Conservation (phyloP, 2,329 filamentous ascomycete genomes). For the Cylindrodendrum hubeiense region DNA sequence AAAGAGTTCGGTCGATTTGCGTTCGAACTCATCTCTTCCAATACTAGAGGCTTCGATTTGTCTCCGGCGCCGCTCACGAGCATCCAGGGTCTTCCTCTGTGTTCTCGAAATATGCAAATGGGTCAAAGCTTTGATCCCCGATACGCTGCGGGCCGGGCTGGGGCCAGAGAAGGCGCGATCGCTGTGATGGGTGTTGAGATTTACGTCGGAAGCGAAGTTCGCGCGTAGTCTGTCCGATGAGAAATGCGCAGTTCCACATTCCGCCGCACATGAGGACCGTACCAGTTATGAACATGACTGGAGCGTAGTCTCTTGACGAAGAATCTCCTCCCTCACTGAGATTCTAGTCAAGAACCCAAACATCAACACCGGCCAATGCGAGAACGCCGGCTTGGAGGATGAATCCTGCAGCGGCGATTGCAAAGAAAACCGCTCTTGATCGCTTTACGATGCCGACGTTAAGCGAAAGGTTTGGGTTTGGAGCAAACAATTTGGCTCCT, state of each 20-base stretch:
- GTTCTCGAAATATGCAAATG: constrained; percentile 33
- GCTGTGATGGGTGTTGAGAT: not conserved
- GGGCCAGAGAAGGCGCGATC: constrained; percentile 29
- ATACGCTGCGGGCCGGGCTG: constrained; percentile 37
- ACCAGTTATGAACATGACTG: constrained; percentile 35
- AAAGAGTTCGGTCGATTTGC: no score
- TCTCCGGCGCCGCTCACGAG: no score
- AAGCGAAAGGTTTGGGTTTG: not conserved
- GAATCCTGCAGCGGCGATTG: constrained; percentile 17
- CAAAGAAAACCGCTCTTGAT: constrained; percentile 10
- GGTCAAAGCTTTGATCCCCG: constrained; percentile 39
- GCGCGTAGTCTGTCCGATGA: constrained; percentile 34
- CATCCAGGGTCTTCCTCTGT: no score
- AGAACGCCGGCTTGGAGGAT: constrained; percentile 32
- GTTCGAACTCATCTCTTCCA: no score
- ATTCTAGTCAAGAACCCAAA: constrained; percentile 25
- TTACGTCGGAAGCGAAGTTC: constrained; percentile 23
- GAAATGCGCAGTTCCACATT: constrained; percentile 36
- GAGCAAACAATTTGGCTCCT: not conserved
- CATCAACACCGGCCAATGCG: constrained; percentile 27
- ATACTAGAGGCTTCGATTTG: no score
- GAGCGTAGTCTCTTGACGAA: constrained; percentile 24
- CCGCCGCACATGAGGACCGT: constrained; percentile 32
- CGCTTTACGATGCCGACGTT: constrained; percentile 2
- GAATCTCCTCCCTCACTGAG: constrained; percentile 2